Evolutionary conservation across 352 stramenopile species (phyloP), one percentile per base, ranked within the genome.

Genomic region (Globisporangium acanthophoron): DNA sequence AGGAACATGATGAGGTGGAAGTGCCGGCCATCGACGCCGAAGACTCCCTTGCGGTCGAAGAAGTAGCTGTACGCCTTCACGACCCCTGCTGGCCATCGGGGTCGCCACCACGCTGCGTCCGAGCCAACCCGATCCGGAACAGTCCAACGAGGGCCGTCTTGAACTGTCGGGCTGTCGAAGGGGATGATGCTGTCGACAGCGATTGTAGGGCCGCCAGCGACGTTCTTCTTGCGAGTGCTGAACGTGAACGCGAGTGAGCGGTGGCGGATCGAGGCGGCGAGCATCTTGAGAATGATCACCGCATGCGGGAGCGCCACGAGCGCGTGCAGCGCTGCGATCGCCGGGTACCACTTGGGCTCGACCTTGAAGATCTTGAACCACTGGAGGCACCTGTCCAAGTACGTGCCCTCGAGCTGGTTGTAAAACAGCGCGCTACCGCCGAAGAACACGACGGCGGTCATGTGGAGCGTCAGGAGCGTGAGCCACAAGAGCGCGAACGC

Each of bases 21-120:
- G 45, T 73, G 50, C 39, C 29, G 13, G 13, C 50, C 58, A 15
- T 62, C 45, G 18, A 69, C 58, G 15, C 66, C 62, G 16, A 73
- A 61, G 37, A 67, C 12, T 5, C 57, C 53, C 3, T 50, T 44
- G 15, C 52, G 43, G 3, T 21, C 49, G 4, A 56, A 33, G 15
- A 63, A 9, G 3, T 12, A 20, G n/a, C 24, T 29, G 31, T n/a
- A 18, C 15, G 13, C 7, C 7, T 37, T 24, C 20, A 12, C 7
- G 1, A 37, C 18, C 21, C 39, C 37, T 43, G 11, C 37, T 18
- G 37, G 37, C 37, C 37, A 43, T 43, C 12, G 37, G 12, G 13
- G 37, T 16, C 37, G 37, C 11, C 13, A 18, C 37, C 37, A 43
- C 37, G 16, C 37, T 18, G 8, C 3, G 5, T 12, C 37, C 5